Conservation (phyloP, 2,329 filamentous ascomycete genomes). For the Lasiodiplodia gonubiensis region DNA sequence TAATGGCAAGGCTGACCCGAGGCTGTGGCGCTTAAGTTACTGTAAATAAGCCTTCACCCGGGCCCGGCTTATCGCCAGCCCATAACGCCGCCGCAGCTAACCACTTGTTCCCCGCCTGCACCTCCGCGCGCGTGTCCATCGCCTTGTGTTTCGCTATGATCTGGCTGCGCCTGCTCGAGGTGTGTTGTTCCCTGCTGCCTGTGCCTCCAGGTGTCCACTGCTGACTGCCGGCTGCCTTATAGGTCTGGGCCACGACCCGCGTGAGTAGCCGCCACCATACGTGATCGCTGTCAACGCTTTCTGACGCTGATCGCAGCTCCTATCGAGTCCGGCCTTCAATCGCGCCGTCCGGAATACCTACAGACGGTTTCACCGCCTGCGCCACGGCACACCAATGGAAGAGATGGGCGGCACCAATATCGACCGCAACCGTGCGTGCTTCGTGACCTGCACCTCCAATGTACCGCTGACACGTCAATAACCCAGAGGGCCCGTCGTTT, state of each 20-base stretch:
- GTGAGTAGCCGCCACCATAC: slow-evolving; percentile 35
- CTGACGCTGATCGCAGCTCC: slow-evolving; percentile 48
- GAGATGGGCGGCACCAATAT: slow-evolving; percentile 57
- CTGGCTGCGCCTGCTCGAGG: slow-evolving; percentile 24
- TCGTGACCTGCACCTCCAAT: slow-evolving; percentile 34
- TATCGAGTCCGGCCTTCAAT: slow-evolving; percentile 62
- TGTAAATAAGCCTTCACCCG: not conserved
- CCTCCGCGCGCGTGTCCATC: not conserved
- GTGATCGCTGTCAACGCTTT: slow-evolving; percentile 6
- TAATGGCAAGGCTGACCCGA: slow-evolving; percentile 24
- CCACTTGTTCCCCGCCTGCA: not conserved
- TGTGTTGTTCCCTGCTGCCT: slow-evolving; percentile 26
- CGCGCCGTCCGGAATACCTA: slow-evolving; percentile 58
- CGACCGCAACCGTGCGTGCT: slow-evolving; percentile 45
- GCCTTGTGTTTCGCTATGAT: not conserved
- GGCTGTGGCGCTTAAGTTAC: slow-evolving; percentile 10
- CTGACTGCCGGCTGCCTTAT: slow-evolving; percentile 20
- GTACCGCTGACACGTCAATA: not conserved
- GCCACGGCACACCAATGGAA: slow-evolving; percentile 55
- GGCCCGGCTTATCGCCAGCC: slow-evolving; percentile 11
- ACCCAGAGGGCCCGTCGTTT: slow-evolving; percentile 44
- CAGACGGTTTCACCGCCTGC: slow-evolving; percentile 51
- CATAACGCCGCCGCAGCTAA: not conserved
- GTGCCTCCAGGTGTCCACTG: slow-evolving; percentile 30
- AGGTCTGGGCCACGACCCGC: slow-evolving; percentile 47